Percentiles rank a stretch among this genome's conserved stretches.
These are phyloP conservation scores for Excoecaria agallocha DNA, from an alignment of 345 rosid genomes.

Conservation along the genomic window DNA sequence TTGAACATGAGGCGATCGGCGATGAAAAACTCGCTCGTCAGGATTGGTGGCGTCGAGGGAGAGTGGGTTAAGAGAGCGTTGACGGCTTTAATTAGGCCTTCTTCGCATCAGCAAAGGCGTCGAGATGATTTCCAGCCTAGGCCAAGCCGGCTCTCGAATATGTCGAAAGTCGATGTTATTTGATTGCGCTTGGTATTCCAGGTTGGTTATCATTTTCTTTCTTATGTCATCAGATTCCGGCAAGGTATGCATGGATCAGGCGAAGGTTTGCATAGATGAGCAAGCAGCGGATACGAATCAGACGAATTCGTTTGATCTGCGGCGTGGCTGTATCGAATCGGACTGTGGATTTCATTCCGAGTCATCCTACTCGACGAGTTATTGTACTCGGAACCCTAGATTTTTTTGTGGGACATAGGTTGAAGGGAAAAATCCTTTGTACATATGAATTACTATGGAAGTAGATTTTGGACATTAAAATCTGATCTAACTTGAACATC, in stretches of 20 bases:
- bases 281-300: not conserved
- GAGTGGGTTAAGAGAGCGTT: conserved; percentile 85
- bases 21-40: conserved; percentile 81
- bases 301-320: not conserved
- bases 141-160: conserved; percentile 69
- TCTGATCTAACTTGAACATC: not conserved
- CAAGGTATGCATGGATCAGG: conserved; percentile 19
- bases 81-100: conserved; percentile 80
- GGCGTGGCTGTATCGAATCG: not conserved
- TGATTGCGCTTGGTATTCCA: conserved; percentile 13
- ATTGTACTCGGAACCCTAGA: conserved; percentile 20
- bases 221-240: conserved; percentile 17
- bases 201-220: conserved; percentile 14
- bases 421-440: conserved; percentile 39
- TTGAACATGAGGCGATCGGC: conserved; percentile 84
- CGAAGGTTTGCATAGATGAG: conserved; percentile 14
- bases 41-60: conserved; percentile 95
- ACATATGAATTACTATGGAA: conserved; percentile 50
- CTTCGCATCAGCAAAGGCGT: conserved; percentile 76
- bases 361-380: conserved; percentile 28
- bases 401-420: conserved; percentile 32
- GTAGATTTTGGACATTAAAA: conserved; percentile 34
- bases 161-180: conserved; percentile 50
- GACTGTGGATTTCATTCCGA: not conserved
- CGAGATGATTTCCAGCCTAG: conserved; percentile 58